Base-by-base conservation (phyloP, 306 rosid species). In the Cicer judaicum region DNA sequence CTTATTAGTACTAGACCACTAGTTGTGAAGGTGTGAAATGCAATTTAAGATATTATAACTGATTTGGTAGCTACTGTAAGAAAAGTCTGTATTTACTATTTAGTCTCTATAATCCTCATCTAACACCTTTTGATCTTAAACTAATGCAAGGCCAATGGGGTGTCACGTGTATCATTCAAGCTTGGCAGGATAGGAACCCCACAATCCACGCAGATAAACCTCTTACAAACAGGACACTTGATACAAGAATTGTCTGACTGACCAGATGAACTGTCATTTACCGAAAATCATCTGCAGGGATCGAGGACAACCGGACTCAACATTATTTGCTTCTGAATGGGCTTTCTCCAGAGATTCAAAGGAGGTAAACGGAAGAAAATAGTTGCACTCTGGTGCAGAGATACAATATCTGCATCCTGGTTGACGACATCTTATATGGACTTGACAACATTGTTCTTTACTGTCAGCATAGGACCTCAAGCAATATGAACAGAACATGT, bases 191-290 rank as follows among this genome's bases (percentile, higher is more conserved):
- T 29, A 66, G 97, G 94, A 79, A 91, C 96, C 68, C 85, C 85
- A 68, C 98, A 93, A 16, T 85, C 93, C 64, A 88, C 83, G n/a
- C 98, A 93, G 64, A 93, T 86, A 68, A 87, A 85, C 79, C 96
- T 91, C 81, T 70, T 84, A 81, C 98, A 93, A 73, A 87, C 96
- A 52, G 97, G 96, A 77, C 97, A 93, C 75, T 89, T 94, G 6
- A 91, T 79, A 81, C 98, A 88, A 75, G 89, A 81, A 74, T 84
- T 93, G 55, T 87, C 93, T 12, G 91, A 83, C 70, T 88, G 92
- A 70, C 91, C 89, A 63, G 97, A 93, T 36, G 97, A 93, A 80
- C 90, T 86, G 10, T 89, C 93, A 52, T 82, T 50, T 44, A 87
- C 86, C 72, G 97, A 91, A 48, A 81, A 80, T 54, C 97, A 89